Evolutionary conservation across 2,329 filamentous ascomycete species (phyloP).

Genomic region (Penicillium sp.): DNA sequence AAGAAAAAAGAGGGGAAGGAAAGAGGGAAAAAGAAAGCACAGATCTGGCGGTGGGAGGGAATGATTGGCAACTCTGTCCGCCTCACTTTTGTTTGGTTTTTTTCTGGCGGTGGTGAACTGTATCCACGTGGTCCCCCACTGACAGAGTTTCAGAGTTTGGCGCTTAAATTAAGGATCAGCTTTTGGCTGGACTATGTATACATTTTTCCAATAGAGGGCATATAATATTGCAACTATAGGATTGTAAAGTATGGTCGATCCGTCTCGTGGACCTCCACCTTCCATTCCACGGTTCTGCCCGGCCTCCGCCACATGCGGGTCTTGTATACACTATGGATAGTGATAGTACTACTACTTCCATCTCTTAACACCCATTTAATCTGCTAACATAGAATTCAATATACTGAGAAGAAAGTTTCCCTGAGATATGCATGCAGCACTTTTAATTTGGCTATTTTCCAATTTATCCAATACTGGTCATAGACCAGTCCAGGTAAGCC

Average conservation of each 20-base stretch:
- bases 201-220: background rate
- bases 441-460: background rate
- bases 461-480: background rate
- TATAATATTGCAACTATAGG: background rate
- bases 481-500: background rate
- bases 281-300: slow-evolving; percentile 28
- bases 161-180: slow-evolving; percentile 1
- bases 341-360: background rate
- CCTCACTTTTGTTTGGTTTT: slow-evolving; percentile 22
- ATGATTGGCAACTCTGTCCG: slow-evolving; percentile 16
- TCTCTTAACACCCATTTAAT: background rate
- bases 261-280: slow-evolving; percentile 26
- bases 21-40: slow-evolving; percentile 11
- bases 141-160: background rate
- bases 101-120: background rate
- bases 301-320: background rate
- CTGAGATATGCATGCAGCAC: too few relatives aligned
- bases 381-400: too few relatives aligned
- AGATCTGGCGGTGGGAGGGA: slow-evolving; percentile 22
- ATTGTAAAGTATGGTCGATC: slow-evolving; percentile 5
- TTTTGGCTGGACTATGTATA: background rate
- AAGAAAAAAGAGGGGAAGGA: slow-evolving; percentile 3
- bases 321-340: background rate
- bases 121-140: slow-evolving; percentile 23
- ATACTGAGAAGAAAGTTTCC: too few relatives aligned